Base-by-base conservation (phyloP, 2,329 filamentous ascomycete genomes). In the Colletotrichum sp. region DNA sequence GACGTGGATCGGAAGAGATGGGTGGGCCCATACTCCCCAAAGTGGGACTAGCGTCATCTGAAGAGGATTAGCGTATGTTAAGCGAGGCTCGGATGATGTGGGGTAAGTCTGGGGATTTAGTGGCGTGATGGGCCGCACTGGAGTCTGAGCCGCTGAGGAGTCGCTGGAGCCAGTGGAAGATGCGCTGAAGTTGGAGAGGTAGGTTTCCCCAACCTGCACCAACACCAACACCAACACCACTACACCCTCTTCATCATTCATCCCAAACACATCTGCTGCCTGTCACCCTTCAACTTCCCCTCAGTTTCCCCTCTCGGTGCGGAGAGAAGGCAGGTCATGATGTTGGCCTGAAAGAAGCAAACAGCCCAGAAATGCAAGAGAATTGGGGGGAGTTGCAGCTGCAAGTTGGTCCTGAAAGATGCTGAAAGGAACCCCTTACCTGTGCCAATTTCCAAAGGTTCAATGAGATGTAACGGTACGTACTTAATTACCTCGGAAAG, bases 71-170 rank as follows among this genome's bases (percentile, higher is more conserved):
- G 73, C 58, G 62, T 21, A 0, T 1, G 1, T 6, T 69, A 30
- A 69, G 73, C 70, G 73, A 61, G 43, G 5, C 5, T 52, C 16
- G 62, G 9, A 21, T n/a, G 18, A 64, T 73, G 43, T 75, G 73
- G 73, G 73, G 64, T 58, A 75, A 73, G 70, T 76, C 73, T 73
- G 73, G 73, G 73, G 73, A 73, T 73, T 76, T 73, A 73, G 73
- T 76, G 73, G 73, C 70, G 72, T 75, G 72, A 75, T 75, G 72
- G 61, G 52, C 68, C 61, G 72, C 72, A 58, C 28, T 64, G 66
- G 71, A 58, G 38, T 43, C 71, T 66, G 62, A 52, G 62, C 38
- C 38, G 62, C 62, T 66, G 26, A 66, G 62, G 62, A 66, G 62
- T 66, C 62, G 62, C 62, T 52, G 62, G 26, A 66, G 62, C 26